Evolutionary conservation across 257 asterid species (phyloP).

Genomic region (Schizonepeta tenuifolia): DNA sequence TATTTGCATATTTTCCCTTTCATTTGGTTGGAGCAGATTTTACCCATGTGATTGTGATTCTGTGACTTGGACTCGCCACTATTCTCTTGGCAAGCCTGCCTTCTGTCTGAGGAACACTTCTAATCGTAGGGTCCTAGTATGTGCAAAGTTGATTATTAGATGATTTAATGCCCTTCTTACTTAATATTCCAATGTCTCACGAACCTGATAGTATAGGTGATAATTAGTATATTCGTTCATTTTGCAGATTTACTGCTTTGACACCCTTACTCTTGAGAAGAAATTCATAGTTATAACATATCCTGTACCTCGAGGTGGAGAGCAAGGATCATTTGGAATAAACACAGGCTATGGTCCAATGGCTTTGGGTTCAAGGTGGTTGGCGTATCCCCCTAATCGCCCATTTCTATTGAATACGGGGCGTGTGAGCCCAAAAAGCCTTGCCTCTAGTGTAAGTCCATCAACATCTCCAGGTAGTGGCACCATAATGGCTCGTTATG

Average conservation of each 20-base stretch:
- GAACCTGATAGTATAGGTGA: slow-evolving; percentile 10
- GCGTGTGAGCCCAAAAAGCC: slow-evolving; percentile 59
- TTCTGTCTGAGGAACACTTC: slow-evolving; percentile 15
- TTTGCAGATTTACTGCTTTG: slow-evolving; percentile 69
- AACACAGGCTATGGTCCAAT: slow-evolving; percentile 72
- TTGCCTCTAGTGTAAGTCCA: slow-evolving; percentile 60
- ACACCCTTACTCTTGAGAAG: slow-evolving; percentile 65
- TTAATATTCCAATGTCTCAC: slow-evolving; percentile 13
- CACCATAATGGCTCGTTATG: slow-evolving; percentile 70
- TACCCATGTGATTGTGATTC: not conserved
- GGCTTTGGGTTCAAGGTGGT: slow-evolving; percentile 84
- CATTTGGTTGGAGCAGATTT: not conserved
- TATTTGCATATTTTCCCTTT: slow-evolving; percentile 7
- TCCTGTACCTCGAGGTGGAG: slow-evolving; percentile 65
- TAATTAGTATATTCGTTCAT: slow-evolving; percentile 29
- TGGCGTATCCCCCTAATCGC: slow-evolving; percentile 71
- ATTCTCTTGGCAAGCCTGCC: slow-evolving; percentile 11
- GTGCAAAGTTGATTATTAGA: slow-evolving; percentile 24
- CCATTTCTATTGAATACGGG: slow-evolving; percentile 59
- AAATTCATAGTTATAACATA: slow-evolving; percentile 64
- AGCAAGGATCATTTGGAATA: slow-evolving; percentile 60
- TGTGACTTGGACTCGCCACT: slow-evolving; percentile 26
- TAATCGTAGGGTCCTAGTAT: slow-evolving; percentile 12
- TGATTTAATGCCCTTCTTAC: slow-evolving; percentile 5
- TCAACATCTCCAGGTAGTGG: slow-evolving; percentile 69